Evolutionary conservation across 139 green algal genomes (phyloP), one percentile per base, ranked within the genome.

Genomic region (Chlamydomonas schloesseri): DNA sequence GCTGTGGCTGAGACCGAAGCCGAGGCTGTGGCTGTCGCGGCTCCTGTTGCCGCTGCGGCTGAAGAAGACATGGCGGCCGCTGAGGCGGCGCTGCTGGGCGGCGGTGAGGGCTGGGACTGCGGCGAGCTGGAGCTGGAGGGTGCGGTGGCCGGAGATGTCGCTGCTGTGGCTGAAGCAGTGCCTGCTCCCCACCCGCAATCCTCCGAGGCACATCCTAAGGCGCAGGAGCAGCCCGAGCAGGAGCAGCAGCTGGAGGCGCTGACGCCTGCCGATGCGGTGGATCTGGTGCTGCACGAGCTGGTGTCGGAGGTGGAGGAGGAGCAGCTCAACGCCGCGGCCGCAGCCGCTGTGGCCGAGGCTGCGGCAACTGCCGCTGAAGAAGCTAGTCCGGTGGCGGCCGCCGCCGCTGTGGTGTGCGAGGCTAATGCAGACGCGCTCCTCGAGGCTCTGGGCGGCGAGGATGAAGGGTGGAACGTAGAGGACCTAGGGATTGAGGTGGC

Each of bases 391-490:
- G 42, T 50, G 42, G 42, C 5, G 42, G 42, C 42, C 6, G 42
- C 5, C 6, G 42, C 42, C 6, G 42, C 42, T 5, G 42, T 55
- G 58, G 62, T 18, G 17, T 31, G 62, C 62, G 42, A 50, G 42
- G 42, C 42, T 5, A 8, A 50, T 13, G 28, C 28, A 21, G 62
- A 69, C 26, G 26, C 42, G 42, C 42, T 50, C 6, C 42, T 50
- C 6, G 6, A 8, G 42, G 42, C 42, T 5, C 42, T 50, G 42
- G 42, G 42, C 42, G 73, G 18, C 26, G 73, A n/a, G 29, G 73
- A 47, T 9, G 53, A 80, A n/a, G 73, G 73, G 31, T 81, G 73
- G 73, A 55, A 71, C 15, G 75, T 28, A 9, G 75, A 57, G 75
- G 75, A 82, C 28, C 58, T 82, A 31, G 53, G 33, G 53, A 26